Base-by-base conservation (phyloP, 202 grass and related monocot species). In the Carex arenaria region DNA sequence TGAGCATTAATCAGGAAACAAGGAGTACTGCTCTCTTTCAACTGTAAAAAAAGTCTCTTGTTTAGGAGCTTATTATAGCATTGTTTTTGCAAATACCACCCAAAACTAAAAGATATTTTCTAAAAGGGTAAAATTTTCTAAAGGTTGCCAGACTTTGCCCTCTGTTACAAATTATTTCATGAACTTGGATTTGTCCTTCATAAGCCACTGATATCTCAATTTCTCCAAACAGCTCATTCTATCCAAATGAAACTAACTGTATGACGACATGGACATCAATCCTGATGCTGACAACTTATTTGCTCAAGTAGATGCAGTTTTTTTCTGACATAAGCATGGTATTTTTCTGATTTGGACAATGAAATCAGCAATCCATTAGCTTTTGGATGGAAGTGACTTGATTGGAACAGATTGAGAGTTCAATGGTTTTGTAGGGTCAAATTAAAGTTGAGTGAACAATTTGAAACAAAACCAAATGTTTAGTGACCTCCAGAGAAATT, bases 1-100 rank as follows among this genome's bases (percentile, higher is more conserved):
- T 86, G 95, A 67, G 86, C 85, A 87, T 98, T 95, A 85, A 98
- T 90, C 63, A 98, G 80, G 86, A 88, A 98, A 3, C 89, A 55
- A 42, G 93, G 95, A 72, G 67, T 88, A 32, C 84, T 85, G 55
- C 85, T 64, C 86, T 90, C 72, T 89, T 92, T 92, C 85, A 95
- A 85, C 95, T 95, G 83, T 56, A 90, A 82, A 80, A n/a, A n/a
- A 47, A 47, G 88, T 42, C 17, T 57, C 51, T 56, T 77, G 72
- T 77, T 77, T 57, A 77, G 28, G 26, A 31, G 11, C 3, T 75
- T 54, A 28, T 75, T 31, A 30, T n/a, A 77, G 28, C 13, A 15
- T 75, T 32, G 52, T 64, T 57, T 57, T 77, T n/a, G 72, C 72
- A 77, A 77, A 55, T 18, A 23, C 4, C 19, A 51, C 69, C n/a